phyloP scores from a whole-genome alignment of 108 stramenopile genomes.

The Chaetoceros tenuissimus region DNA sequence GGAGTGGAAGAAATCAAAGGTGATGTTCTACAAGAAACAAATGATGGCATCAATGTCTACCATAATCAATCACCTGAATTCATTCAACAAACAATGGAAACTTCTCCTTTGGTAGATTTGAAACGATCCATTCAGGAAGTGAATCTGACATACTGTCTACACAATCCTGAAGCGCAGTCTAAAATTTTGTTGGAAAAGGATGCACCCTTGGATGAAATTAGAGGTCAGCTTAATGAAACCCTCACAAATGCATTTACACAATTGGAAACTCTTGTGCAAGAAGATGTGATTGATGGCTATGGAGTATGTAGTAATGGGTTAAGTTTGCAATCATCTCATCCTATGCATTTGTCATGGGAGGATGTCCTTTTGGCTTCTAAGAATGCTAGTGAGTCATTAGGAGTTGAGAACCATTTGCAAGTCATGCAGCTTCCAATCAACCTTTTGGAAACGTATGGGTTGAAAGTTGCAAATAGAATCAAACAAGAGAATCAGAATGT shows the following conservation, averaged over 20 bases:
- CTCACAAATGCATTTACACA: conserved; percentile 52
- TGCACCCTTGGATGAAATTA: conserved; percentile 28
- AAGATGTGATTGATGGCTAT: conserved; percentile 35
- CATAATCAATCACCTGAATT: conserved; percentile 46
- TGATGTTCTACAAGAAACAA: not conserved
- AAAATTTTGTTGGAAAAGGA: conserved; percentile 12
- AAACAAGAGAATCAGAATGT: conserved; percentile 19
- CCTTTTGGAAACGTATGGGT: conserved; percentile 61
- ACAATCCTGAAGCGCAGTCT: conserved; percentile 61
- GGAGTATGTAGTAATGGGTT: conserved; percentile 77
- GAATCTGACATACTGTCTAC: conserved; percentile 37
- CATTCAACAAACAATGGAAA: conserved; percentile 31
- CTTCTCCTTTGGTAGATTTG: conserved; percentile 40
- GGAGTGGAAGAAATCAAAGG: conserved; percentile 16
- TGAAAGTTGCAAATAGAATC: conserved; percentile 33
- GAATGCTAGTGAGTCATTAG: conserved; percentile 10
- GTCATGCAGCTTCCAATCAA: conserved; percentile 70
- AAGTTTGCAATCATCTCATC: conserved; percentile 48
- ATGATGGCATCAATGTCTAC: not conserved
- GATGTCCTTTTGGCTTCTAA: conserved; percentile 32
- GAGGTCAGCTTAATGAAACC: conserved; percentile 30
- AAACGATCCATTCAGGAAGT: conserved; percentile 24
- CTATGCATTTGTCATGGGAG: conserved; percentile 47
- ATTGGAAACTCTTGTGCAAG: conserved; percentile 38
- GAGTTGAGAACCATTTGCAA: conserved; percentile 28